Evolutionary conservation across 805 yeast species (phyloP).

Genomic region (Lachancea thermotolerans): DNA sequence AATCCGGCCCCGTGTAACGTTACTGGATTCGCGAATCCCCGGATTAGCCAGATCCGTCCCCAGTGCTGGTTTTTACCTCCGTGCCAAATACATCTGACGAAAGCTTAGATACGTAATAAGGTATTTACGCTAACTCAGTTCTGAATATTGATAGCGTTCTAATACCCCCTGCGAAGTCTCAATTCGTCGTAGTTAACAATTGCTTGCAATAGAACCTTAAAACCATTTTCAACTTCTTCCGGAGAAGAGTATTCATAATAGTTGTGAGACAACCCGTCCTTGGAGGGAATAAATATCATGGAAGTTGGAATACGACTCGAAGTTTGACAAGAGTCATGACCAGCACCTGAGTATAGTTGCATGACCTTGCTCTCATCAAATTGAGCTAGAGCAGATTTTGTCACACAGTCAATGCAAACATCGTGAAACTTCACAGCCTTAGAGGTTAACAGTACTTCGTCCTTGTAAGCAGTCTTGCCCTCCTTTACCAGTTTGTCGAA

Average conservation of each 20-base stretch:
- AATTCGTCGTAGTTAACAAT: slow-evolving; percentile 38
- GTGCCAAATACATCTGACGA: too few species aligned
- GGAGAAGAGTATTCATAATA: slow-evolving; percentile 62
- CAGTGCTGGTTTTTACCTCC: neutral
- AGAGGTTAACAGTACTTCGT: too few species aligned
- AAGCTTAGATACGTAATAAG: too few species aligned
- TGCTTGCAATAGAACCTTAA: slow-evolving; percentile 48
- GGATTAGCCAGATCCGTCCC: neutral
- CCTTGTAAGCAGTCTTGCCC: slow-evolving; percentile 37
- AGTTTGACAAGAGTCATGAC: slow-evolving; percentile 65
- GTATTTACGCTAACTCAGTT: too few species aligned
- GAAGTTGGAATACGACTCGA: slow-evolving; percentile 55
- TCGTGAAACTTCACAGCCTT: slow-evolving; percentile 52
- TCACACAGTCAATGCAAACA: slow-evolving; percentile 45
- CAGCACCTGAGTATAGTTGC: slow-evolving; percentile 60
- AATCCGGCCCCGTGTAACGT: neutral
- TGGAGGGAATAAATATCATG: slow-evolving; percentile 67
- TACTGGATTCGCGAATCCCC: neutral
- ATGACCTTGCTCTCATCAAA: slow-evolving; percentile 40
- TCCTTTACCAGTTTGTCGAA: slow-evolving; percentile 34
- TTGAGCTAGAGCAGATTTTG: slow-evolving; percentile 43
- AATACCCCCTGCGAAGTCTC: too few species aligned
- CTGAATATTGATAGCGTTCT: too few species aligned
- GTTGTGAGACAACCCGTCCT: slow-evolving; percentile 60
- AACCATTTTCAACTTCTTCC: slow-evolving; percentile 56